phyloP scores from a whole-genome alignment of 2,329 filamentous ascomycete genomes.

The Coniochaeta hoffmannii region DNA sequence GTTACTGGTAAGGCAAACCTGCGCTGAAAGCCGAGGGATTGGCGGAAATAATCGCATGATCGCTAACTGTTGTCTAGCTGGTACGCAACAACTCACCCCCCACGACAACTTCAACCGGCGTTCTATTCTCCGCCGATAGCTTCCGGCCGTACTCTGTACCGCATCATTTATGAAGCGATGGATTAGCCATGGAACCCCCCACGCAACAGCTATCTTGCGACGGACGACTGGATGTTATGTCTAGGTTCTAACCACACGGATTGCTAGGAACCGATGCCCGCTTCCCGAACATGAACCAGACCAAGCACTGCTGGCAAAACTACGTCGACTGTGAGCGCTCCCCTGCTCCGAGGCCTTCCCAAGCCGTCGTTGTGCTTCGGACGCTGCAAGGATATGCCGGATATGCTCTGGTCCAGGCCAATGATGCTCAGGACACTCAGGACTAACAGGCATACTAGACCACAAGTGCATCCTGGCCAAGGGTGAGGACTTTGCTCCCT shows the following conservation, averaged over 20 bases:
- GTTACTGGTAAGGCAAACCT: conserved; percentile 76
- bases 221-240: conserved; percentile 14
- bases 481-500: conserved; percentile 96
- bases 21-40: conserved; percentile 17
- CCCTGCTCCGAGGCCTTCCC: neutral
- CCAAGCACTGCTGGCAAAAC: conserved; percentile 99
- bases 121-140: neutral
- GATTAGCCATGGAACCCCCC: neutral
- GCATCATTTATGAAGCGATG: neutral
- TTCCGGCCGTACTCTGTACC: neutral
- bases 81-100: conserved; percentile 24
- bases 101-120: neutral
- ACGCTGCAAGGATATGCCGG: neutral
- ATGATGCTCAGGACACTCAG: neutral
- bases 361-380: neutral
- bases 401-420: neutral
- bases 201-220: neutral
- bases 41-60: conserved; percentile 16
- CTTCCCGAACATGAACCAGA: conserved; percentile 97
- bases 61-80: conserved; percentile 34
- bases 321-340: conserved; percentile 71
- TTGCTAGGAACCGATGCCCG: conserved; percentile 91
- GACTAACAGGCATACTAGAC: conserved; percentile 31
- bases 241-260: conserved; percentile 15
- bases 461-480: conserved; percentile 99